Base-by-base conservation (phyloP, 257 asterid genomes). In the Eucommia ulmoides region DNA sequence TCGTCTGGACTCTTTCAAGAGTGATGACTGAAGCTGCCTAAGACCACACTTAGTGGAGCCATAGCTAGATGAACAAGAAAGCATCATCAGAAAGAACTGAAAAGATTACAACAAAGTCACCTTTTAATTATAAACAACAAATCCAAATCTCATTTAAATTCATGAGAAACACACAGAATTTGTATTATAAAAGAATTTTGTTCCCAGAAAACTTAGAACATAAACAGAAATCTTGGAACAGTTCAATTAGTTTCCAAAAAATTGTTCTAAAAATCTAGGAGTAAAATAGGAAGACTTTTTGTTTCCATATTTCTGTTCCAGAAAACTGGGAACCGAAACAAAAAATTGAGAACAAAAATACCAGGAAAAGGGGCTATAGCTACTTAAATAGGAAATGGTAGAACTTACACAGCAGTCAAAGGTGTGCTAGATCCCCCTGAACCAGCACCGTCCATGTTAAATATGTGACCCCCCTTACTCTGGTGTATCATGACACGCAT, bases 371-470 rank as follows among this genome's bases (percentile, higher is more conserved):
- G 44, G 11, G 44, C 11, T 35, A 35, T 35, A 2, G n/a, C n/a
- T 35, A 35, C n/a, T 35, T 35, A 35, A 35, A 10, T 35, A 21
- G 15, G 16, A 50, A 19, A 35, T 22, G 20, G 56, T 33, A 54
- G 49, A 60, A 62, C 93, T 76, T 80, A 89, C 98, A 85, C 96
- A 29, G 98, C 96, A 17, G 96, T 89, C 48, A 89, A 76, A 14
- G 98, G 98, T 50, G 98, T 89, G 76, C 98, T 89, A 24, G 96
- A 89, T 42, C 98, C 98, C 33, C 98, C 98, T 23, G 96, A 89
- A 45, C 98, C 96, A 2, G 94, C 94, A 63, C 98, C 98, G 64
- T 89, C 98, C 96, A 89, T 89, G 79, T 89, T 89, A 65, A 89
- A 89, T 53, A 89, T 73, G 61, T 85, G 94, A 61, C 98, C 98